Evolutionary conservation across 805 yeast species (phyloP), one percentile per base, ranked within the genome.

Genomic region (Ogataea ramenticola): DNA sequence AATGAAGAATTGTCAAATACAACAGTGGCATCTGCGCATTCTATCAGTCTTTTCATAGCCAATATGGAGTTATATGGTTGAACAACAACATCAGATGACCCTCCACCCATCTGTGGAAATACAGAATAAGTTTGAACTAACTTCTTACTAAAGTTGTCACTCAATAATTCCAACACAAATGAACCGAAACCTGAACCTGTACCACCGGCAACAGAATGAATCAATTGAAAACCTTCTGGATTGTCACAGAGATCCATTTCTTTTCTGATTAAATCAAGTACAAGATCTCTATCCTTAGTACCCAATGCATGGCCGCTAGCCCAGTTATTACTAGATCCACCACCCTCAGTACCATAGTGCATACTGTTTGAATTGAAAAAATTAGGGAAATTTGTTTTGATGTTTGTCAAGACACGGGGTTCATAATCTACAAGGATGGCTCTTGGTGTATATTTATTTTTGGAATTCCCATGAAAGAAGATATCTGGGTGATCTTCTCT

Each of bases 141-240:
- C 56, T 89, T 91, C 61, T 90, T 90, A 42, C 84, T 79, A 59
- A 80, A 91, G 43, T 88, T 68, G 60, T 93, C 99, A 45, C 79
- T 77, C 45, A 95, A 62, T 15, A 79, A 68, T 60, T 93, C 97
- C 33, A 93, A 64, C 37, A 93, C 53, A 45, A 76, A 75, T 0
- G 96, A 86, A 1, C 99, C 99, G 32, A 89, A 77, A 3, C 99
- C 99, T 0, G 96, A 86, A 0, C 99, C 99, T 0, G 99, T 93
- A 34, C 99, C 99, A 32, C 99, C 99, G 0, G 97, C 98, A 4
- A 93, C 95, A 4, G 96, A 85, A 64, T 93, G 99, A 42, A 90
- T 62, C 50, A 93, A 66, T 68, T 89, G 96, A 61, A 93, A 93
- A 5, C 95, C 95, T 50, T 90, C 93, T 43, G 89, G 67, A 44